A percentile compares a stretch with the other conserved stretches of the same genome.
phyloP scores from a whole-genome alignment of 1,139 yeast genomes.

The Eremothecium gossypii region DNA sequence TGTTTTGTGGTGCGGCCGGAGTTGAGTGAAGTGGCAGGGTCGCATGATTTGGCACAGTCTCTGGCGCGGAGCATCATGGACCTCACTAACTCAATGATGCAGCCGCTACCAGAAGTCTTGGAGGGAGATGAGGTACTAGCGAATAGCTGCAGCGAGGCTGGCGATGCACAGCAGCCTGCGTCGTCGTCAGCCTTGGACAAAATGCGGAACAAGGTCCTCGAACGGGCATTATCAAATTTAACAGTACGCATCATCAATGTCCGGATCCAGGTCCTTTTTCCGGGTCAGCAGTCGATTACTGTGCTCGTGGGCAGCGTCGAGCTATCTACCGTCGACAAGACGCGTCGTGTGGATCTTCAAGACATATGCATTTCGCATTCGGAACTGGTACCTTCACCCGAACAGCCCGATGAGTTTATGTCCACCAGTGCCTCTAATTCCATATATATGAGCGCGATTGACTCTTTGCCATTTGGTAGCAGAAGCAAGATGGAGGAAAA shows the following conservation, averaged over 20 bases:
- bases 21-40: conserved; percentile 23
- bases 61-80: conserved; percentile 60
- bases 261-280: conserved; percentile 16
- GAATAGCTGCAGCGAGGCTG: conserved; percentile 11
- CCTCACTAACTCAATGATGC: conserved; percentile 51
- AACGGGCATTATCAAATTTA: conserved; percentile 26
- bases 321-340: conserved; percentile 13
- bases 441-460: conserved; percentile 76
- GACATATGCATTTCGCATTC: not conserved
- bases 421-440: conserved; percentile 66
- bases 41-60: conserved; percentile 27
- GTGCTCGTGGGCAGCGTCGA: conserved; percentile 12
- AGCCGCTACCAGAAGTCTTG: conserved; percentile 21
- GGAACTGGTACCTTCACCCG: conserved; percentile 2
- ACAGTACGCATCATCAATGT: conserved; percentile 19
- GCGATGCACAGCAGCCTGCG: conserved; percentile 1
- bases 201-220: conserved; percentile 28
- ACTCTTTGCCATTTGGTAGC: conserved; percentile 26
- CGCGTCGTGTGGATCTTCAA: conserved; percentile 2
- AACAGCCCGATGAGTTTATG: conserved; percentile 45
- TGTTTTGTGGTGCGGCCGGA: conserved; percentile 40
- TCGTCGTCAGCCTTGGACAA: conserved; percentile 14
- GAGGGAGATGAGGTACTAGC: conserved; percentile 15
- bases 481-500: conserved; percentile 11
- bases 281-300: conserved; percentile 11